These are phyloP conservation scores for Acrasis kona DNA, from an alignment of 78 protist species.

Conservation along the genomic window DNA sequence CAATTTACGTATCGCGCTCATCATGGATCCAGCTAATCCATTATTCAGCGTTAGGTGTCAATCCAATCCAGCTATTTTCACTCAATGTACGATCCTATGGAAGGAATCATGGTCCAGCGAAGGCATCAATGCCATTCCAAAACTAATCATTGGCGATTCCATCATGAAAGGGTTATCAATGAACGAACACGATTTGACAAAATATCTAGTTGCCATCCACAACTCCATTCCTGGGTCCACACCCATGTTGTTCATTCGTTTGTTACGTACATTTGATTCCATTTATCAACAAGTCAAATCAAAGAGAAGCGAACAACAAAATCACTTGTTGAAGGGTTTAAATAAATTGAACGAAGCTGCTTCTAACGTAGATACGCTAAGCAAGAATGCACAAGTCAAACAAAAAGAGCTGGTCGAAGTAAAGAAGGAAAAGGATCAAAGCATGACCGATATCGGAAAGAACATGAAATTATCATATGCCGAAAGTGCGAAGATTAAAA, in stretches of 20 bases:
- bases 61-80: constrained; percentile 74
- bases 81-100: constrained; percentile 47
- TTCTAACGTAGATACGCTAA: constrained; percentile 34
- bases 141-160: neutral
- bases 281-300: neutral
- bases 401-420: constrained; percentile 18
- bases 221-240: neutral
- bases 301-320: neutral
- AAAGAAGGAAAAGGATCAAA: constrained; percentile 55
- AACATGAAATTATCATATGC: constrained; percentile 39
- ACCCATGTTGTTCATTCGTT: neutral
- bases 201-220: neutral
- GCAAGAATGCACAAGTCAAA: constrained; percentile 41
- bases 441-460: constrained; percentile 43
- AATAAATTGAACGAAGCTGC: constrained; percentile 46
- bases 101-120: constrained; percentile 31
- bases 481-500: constrained; percentile 24
- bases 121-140: constrained; percentile 16
- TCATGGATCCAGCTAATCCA: constrained; percentile 42
- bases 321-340: constrained; percentile 30
- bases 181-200: neutral
- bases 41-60: constrained; percentile 34
- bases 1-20: constrained; percentile 52
- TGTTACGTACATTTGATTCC: neutral
- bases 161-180: too few relatives aligned